Evolutionary conservation across 2,329 filamentous ascomycete genomes (phyloP), one percentile per base, ranked within the genome.

Genomic region (Sporothrix pseudoabietina): DNA sequence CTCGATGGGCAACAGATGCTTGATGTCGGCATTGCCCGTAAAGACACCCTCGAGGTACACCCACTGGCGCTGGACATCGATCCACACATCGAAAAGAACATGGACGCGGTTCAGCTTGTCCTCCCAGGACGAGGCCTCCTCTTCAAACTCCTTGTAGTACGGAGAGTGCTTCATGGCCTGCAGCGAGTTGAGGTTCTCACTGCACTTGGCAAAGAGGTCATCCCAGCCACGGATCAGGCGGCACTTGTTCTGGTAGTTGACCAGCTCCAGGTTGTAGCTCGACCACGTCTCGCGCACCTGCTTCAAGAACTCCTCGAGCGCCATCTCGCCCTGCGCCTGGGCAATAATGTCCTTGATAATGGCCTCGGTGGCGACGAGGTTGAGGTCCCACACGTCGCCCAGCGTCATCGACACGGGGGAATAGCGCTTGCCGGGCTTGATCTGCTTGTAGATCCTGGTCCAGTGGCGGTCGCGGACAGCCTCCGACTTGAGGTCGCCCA

Each of bases 21-120:
- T 99, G 85, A 99, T 99, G 79, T 99, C 96, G 54, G 94, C 95
- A 80, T 99, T 99, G 74, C 96, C 96, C 0, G 95, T 98, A 80
- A 99, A 99, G 47, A 99, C 96, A 77, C 96, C 96, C 83, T 99
- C 97, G 5, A 99, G 89, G 81, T 99, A 99, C 8, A 99, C 96
- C 96, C 96, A 99, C 83, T 99, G 96, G 75, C 97, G 92, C 82
- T 99, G 96, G n/a, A 99, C 97, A 82, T 99, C 97, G 78, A 99
- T 99, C 97, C 97, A 99, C 19, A 99, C 94, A 81, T 99, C 96
- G 79, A 99, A 99, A 10, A 99, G 87, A 19, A 99, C 94, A 80
- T 99, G 96, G 2, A 99, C 94, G 63, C 96, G 90, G 81, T 98
- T 99, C 35, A 99, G 87, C 81, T 97, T 97, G 83, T 99, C 97